Conservation (phyloP, 2,329 filamentous ascomycete genomes). For the Colletotrichum sidae region DNA sequence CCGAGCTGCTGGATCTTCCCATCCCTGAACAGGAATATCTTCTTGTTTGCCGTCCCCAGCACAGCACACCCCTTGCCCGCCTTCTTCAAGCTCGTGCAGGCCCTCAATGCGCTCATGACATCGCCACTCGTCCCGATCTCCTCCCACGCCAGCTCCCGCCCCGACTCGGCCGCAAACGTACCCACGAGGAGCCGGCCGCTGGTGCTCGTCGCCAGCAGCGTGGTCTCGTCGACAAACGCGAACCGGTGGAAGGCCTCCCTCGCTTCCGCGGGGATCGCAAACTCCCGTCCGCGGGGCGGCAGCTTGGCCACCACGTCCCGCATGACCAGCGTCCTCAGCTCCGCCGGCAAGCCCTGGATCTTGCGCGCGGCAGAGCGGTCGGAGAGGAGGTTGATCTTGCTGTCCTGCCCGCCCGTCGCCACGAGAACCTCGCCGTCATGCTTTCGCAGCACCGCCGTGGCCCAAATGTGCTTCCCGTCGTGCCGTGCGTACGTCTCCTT, state of each 20-base stretch:
- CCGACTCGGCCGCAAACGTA: slow-evolving; percentile 44
- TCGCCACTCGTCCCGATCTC: slow-evolving; percentile 52
- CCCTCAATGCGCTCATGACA: slow-evolving; percentile 52
- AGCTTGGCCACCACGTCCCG: slow-evolving; percentile 45
- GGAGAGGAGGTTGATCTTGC: slow-evolving; percentile 67
- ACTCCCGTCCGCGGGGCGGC: slow-evolving; percentile 46
- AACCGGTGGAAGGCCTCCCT: slow-evolving; percentile 70
- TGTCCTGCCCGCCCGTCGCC: slow-evolving; percentile 88
- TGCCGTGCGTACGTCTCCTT: slow-evolving; percentile 73
- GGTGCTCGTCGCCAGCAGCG: slow-evolving; percentile 68
- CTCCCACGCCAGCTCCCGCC: slow-evolving; percentile 60
- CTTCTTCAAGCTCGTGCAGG: slow-evolving; percentile 60
- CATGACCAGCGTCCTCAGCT: slow-evolving; percentile 45
- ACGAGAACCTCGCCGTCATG: slow-evolving; percentile 55
- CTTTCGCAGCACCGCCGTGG: slow-evolving; percentile 61
- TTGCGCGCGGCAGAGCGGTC: slow-evolving; percentile 34
- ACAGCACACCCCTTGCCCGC: slow-evolving; percentile 54
- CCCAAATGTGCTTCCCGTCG: slow-evolving; percentile 92
- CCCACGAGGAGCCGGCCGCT: slow-evolving; percentile 69
- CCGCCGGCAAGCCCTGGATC: slow-evolving; percentile 13
- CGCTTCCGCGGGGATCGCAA: slow-evolving; percentile 26
- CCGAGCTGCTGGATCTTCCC: slow-evolving; percentile 49
- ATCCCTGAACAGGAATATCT: slow-evolving; percentile 57
- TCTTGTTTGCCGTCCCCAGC: slow-evolving; percentile 61
- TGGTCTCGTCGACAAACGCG: slow-evolving; percentile 66